Conservation (phyloP, 441 rosid genomes). For the Sinapis alba region DNA sequence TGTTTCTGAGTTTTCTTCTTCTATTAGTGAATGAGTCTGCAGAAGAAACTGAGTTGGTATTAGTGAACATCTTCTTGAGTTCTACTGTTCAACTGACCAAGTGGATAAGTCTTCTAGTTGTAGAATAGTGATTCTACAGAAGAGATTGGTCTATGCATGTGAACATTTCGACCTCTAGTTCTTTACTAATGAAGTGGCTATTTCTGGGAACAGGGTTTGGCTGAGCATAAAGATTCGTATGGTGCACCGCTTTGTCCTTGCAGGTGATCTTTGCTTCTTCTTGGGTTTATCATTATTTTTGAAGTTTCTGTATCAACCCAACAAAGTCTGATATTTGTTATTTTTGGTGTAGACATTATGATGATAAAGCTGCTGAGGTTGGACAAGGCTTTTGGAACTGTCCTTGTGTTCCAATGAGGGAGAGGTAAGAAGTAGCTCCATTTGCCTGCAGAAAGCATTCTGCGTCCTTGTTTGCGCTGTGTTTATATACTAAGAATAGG, state of each 20-base stretch:
- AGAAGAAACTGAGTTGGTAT: not conserved
- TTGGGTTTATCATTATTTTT: not conserved
- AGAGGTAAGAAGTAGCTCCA: slow-evolving; percentile 55
- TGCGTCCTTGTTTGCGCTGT: not conserved
- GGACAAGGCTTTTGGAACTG: slow-evolving; percentile 96
- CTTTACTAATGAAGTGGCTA: not conserved
- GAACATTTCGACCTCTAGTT: not conserved
- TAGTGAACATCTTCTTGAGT: slow-evolving; percentile 3
- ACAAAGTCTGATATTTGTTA: not conserved
- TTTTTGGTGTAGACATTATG: slow-evolving; percentile 68
- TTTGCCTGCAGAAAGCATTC: not conserved
- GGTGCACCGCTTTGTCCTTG: slow-evolving; percentile 99
- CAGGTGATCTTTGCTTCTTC: slow-evolving; percentile 55
- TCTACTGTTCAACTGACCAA: not conserved
- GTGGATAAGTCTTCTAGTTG: slow-evolving; percentile 3
- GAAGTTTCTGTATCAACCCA: not conserved
- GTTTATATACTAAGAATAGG: not conserved
- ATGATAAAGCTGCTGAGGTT: slow-evolving; percentile 88
- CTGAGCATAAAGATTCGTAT: slow-evolving; percentile 89
- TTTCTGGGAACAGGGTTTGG: slow-evolving; percentile 63
- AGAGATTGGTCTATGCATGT: not conserved
- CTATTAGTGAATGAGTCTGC: not conserved
- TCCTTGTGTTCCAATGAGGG: slow-evolving; percentile 99
- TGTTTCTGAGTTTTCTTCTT: not conserved
- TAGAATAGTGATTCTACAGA: not conserved